Base-by-base conservation (phyloP, 306 rosid species). In the Clitoria ternatea region DNA sequence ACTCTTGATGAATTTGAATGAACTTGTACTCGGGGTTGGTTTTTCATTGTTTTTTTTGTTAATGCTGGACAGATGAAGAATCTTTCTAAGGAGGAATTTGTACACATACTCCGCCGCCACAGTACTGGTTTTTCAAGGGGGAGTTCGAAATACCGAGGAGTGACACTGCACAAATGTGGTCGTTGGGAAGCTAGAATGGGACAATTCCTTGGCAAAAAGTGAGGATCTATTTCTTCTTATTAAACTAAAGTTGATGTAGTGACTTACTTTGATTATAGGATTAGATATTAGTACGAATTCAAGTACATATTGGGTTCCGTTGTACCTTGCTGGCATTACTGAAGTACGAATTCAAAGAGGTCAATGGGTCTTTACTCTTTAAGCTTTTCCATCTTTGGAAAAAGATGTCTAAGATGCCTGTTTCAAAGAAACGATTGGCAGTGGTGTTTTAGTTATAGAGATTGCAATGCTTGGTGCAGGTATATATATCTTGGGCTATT, bases 121-220 rank as follows among this genome's bases (percentile, higher is more conserved):
- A 95, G 97, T 77, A 89, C 95, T 17, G 99, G 99, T 57, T 95
- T 95, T 87, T 91, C 99, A 1, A 82, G 99, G 66, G 99, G 99
- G 69, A 89, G 97, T 80, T 89, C 99, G 6, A 95, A 88, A 83
- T 95, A 89, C 72, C 74, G 99, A 76, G 99, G 99, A 60, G 99
- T 95, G 43, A 95, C 99, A 2, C 89, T 95, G 72, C 99, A 95
- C 88, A 95, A 95, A 78, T 95, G 99, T 77, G 99, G 99, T 48
- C 91, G 97, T 18, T 95, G 97, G 99, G 99, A 95, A 86, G 97
- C 99, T 82, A 85, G 96, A 71, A 95, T 95, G 96, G 99, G 99
- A 61, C 99, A 91, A 80, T 87, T 95, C 81, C 99, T 95, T 14
- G 97, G 99, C 52, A 95, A 95, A 91, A 95, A 95, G 99, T 95